phyloP scores from a whole-genome alignment of 2,329 filamentous ascomycete species.

The Ophiostoma populinum region DNA sequence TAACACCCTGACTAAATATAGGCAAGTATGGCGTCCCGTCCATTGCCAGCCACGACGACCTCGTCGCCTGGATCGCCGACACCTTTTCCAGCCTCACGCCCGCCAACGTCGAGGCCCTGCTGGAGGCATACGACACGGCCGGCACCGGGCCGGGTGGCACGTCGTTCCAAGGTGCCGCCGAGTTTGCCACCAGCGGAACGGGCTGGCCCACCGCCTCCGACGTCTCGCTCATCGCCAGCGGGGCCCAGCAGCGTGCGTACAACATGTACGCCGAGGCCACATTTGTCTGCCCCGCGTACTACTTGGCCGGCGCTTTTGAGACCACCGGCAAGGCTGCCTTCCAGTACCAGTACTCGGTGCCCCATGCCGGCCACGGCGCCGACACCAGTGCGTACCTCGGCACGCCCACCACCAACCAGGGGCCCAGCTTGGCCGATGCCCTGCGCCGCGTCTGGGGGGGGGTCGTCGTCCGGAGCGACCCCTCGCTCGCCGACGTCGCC shows the following conservation, averaged over 20 bases:
- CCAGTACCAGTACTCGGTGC: slow-evolving; percentile 27
- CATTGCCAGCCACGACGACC: slow-evolving; percentile 22
- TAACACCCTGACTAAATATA: too few relatives aligned
- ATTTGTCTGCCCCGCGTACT: slow-evolving; percentile 35
- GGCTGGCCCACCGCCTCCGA: slow-evolving; percentile 12
- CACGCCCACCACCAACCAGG: slow-evolving; percentile 11
- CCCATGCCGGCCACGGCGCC: slow-evolving; percentile 18
- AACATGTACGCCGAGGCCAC: slow-evolving; percentile 34
- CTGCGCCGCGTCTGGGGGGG: slow-evolving; percentile 18
- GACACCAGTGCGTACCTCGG: slow-evolving; percentile 19
- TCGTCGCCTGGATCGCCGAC: slow-evolving; percentile 22
- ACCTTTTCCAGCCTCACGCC: slow-evolving; percentile 24
- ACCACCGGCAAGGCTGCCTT: slow-evolving; percentile 16
- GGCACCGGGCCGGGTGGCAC: slow-evolving; percentile 11
- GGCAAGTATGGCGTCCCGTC: too few relatives aligned
- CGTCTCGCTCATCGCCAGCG: slow-evolving; percentile 19
- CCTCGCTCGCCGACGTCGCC: slow-evolving; percentile 7
- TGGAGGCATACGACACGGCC: slow-evolving; percentile 3
- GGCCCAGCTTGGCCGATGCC: slow-evolving; percentile 13
- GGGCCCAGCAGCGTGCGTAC: slow-evolving; percentile 31
- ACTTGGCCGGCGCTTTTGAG: slow-evolving; percentile 28
- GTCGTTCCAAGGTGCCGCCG: slow-evolving; percentile 13
- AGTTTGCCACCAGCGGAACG: slow-evolving; percentile 20
- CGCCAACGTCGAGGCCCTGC: slow-evolving; percentile 18
- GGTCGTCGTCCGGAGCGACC: slow-evolving; percentile 22